Evolutionary conservation across 2,329 filamentous ascomycete species (phyloP).

Genomic region (Elsinoe perseae): DNA sequence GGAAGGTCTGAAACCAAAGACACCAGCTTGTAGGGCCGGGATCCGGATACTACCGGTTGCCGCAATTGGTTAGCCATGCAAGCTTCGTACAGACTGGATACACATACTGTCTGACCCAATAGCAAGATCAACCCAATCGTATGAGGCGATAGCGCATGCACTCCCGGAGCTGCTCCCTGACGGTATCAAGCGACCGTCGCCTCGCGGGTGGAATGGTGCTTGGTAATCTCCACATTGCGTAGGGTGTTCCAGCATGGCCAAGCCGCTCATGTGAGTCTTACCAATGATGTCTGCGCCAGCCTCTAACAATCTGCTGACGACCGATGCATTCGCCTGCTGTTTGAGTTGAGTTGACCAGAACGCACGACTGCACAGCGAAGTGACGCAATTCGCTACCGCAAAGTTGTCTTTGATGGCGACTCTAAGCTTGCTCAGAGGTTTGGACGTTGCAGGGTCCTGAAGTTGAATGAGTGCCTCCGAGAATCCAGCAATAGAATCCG

Average conservation of each 20-base stretch:
- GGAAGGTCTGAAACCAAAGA: neutral
- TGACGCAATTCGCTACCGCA: constrained; percentile 32
- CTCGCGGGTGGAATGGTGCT: constrained; percentile 33
- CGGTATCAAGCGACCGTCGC: constrained; percentile 31
- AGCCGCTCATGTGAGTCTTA: constrained; percentile 30
- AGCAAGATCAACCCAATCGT: constrained; percentile 36
- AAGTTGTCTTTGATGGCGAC: constrained; percentile 34
- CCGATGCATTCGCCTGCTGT: constrained; percentile 26
- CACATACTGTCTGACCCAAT: constrained; percentile 30
- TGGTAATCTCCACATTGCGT: constrained; percentile 24
- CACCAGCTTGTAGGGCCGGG: neutral
- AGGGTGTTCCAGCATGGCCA: constrained; percentile 26
- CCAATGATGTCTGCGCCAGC: constrained; percentile 31
- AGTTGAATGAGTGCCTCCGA: too few relatives aligned
- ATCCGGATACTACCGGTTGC: neutral
- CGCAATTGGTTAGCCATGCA: neutral
- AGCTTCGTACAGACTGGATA: too few relatives aligned
- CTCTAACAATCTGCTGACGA: constrained; percentile 28
- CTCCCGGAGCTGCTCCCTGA: constrained; percentile 29
- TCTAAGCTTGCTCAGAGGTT: constrained; percentile 30
- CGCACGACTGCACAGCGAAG: constrained; percentile 29
- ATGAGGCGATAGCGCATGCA: constrained; percentile 31
- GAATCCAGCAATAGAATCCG: too few relatives aligned
- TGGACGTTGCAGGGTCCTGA: neutral
- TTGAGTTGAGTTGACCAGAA: constrained; percentile 23